A percentile compares a stretch with the other conserved stretches of the same genome.
Conservation (phyloP, 352 stramenopile species). For the Globisporangium splendens region DNA sequence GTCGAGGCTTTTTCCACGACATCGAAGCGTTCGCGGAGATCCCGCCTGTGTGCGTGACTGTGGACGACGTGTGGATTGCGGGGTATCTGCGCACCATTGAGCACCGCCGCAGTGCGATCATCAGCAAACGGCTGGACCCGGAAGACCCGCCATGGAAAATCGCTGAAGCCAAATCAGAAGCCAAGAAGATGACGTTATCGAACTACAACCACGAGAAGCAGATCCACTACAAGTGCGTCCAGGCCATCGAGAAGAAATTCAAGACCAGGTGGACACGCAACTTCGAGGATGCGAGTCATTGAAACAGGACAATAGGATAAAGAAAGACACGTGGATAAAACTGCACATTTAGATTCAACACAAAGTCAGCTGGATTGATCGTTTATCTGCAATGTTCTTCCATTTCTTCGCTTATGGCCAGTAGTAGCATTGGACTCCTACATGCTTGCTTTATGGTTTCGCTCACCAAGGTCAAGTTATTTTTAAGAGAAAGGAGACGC, state of each 20-base stretch:
- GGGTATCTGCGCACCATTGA: constrained; percentile 74
- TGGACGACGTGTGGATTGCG: constrained; percentile 83
- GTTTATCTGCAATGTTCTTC: too few species aligned
- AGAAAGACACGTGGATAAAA: too few species aligned
- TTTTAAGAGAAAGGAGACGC: too few species aligned
- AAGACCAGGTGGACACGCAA: constrained; percentile 62
- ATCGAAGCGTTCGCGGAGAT: constrained; percentile 67
- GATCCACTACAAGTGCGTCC: constrained; percentile 81
- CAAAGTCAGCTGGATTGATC: too few species aligned
- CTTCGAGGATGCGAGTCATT: constrained; percentile 33
- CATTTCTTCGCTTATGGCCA: too few species aligned
- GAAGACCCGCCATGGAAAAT: constrained; percentile 66
- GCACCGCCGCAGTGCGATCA: constrained; percentile 48
- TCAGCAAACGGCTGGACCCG: constrained; percentile 78
- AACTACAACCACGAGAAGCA: constrained; percentile 79
- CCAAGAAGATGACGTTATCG: constrained; percentile 68
- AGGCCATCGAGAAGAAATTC: constrained; percentile 66
- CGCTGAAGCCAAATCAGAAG: constrained; percentile 37
- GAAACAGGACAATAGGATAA: too few species aligned
- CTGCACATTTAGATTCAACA: too few species aligned
- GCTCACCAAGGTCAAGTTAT: too few species aligned
- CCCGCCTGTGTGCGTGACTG: constrained; percentile 63
- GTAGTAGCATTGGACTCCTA: too few species aligned
- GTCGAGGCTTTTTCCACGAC: constrained; percentile 70
- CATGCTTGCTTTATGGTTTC: too few species aligned